phyloP scores from a whole-genome alignment of 345 rosid genomes.

The Melastoma malabathricum region DNA sequence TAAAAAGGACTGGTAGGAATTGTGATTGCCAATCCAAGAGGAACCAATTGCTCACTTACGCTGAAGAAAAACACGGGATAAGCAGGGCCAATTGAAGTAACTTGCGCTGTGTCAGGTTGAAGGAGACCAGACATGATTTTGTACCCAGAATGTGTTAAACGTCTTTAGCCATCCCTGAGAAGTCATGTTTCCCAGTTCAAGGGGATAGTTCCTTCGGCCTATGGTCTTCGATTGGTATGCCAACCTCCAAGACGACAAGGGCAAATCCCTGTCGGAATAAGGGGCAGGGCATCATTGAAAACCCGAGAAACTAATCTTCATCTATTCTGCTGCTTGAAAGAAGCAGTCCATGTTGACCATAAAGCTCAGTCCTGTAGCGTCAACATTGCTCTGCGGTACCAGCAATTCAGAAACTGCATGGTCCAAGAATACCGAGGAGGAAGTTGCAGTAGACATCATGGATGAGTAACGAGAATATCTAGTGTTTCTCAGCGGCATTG shows the following conservation, averaged over 20 bases:
- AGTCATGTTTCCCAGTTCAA: slow-evolving; percentile 7
- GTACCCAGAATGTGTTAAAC: not conserved
- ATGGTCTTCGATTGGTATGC: slow-evolving; percentile 38
- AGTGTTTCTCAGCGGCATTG: no score
- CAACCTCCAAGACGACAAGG: slow-evolving; percentile 27
- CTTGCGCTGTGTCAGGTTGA: slow-evolving; percentile 5
- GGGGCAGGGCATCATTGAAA: slow-evolving; percentile 25
- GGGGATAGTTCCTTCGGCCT: slow-evolving; percentile 21
- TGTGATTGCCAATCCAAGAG: no score
- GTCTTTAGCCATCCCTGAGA: slow-evolving; percentile 4
- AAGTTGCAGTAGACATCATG: no score
- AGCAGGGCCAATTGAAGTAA: no score
- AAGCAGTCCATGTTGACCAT: slow-evolving; percentile 42
- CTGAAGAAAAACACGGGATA: no score
- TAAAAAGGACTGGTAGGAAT: no score
- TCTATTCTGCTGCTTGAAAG: slow-evolving; percentile 61
- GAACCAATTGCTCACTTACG: no score
- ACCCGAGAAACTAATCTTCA: slow-evolving; percentile 44
- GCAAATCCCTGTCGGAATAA: slow-evolving; percentile 12
- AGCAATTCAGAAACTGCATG: slow-evolving; percentile 44
- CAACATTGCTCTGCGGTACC: slow-evolving; percentile 55
- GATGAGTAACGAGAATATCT: no score
- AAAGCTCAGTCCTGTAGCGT: slow-evolving; percentile 42
- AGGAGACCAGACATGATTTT: no score
- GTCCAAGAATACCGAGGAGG: slow-evolving; percentile 14